Conservation (phyloP, 371 early-diverging fungal species). For the Synchytrium microbalum region DNA sequence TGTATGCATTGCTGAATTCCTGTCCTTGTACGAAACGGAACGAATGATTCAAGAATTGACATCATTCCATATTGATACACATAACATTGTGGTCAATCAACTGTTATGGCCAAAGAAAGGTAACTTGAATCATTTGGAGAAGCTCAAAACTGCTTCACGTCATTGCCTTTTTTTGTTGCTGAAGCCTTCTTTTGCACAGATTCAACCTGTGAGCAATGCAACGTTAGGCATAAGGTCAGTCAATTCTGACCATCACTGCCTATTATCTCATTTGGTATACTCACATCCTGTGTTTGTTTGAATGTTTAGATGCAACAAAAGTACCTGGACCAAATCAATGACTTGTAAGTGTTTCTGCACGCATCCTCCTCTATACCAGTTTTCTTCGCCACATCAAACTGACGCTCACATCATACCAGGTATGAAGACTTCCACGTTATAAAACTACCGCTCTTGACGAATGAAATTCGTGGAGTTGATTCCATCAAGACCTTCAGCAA, state of each 20-base stretch:
- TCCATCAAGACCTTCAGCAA: constrained; percentile 85
- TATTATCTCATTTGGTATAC: background rate
- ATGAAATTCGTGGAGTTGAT: constrained; percentile 93
- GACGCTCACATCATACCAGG: too few relatives aligned
- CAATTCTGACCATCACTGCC: background rate
- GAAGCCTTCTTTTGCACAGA: too few relatives aligned
- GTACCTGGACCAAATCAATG: constrained; percentile 94
- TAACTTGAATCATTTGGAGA: constrained; percentile 17
- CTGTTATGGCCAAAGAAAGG: constrained; percentile 87
- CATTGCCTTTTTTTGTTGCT: too few relatives aligned
- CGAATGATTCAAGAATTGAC: constrained; percentile 98
- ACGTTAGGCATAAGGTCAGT: constrained; percentile 67
- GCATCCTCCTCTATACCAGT: background rate
- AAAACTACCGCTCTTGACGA: constrained; percentile 87
- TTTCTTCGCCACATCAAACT: too few relatives aligned
- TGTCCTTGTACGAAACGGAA: constrained; percentile 98
- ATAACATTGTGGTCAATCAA: constrained; percentile 98
- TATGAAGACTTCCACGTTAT: constrained; percentile 96
- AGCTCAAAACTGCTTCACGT: constrained; percentile 2
- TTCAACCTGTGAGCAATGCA: constrained; percentile 92
- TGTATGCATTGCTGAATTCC: constrained; percentile 97
- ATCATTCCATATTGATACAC: constrained; percentile 92
- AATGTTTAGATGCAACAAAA: constrained; percentile 85
- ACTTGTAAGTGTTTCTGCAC: too few relatives aligned
- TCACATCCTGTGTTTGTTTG: background rate